A percentile compares a stretch with the other conserved stretches of the same genome.
Conservation (phyloP, 2,329 filamentous ascomycete species). For the Hypoxylon sp. region DNA sequence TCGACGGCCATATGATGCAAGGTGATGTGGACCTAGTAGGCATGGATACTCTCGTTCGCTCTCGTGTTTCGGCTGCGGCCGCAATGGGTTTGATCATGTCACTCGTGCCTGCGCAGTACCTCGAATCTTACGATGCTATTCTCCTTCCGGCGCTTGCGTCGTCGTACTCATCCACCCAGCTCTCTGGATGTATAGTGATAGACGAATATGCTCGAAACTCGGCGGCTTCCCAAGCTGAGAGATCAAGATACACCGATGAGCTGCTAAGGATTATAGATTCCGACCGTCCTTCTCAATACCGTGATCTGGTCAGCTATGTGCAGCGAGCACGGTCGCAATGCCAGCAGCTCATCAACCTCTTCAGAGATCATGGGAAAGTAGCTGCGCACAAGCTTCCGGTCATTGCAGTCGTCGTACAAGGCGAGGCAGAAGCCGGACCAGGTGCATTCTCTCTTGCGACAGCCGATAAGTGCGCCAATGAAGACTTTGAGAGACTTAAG, state of each 20-base stretch:
- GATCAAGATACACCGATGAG: constrained; percentile 70
- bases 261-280: constrained; percentile 82
- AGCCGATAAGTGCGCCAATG: constrained; percentile 86
- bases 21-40: constrained; percentile 96
- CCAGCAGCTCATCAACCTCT: constrained; percentile 87
- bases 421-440: constrained; percentile 89
- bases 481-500: constrained; percentile 89
- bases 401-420: constrained; percentile 92
- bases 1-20: constrained; percentile 97
- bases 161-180: constrained; percentile 84
- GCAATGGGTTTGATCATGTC: constrained; percentile 89
- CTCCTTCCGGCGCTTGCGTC: constrained; percentile 77
- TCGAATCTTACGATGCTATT: constrained; percentile 72
- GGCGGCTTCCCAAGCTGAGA: constrained; percentile 59
- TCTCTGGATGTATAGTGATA: constrained; percentile 83
- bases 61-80: constrained; percentile 85
- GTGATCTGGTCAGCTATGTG: constrained; percentile 89
- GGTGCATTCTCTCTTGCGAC: constrained; percentile 90
- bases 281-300: constrained; percentile 84
- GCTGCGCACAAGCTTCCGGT: constrained; percentile 78
- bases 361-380: constrained; percentile 90
- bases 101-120: constrained; percentile 72
- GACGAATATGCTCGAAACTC: constrained; percentile 85
- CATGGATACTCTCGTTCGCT: constrained; percentile 86
- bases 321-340: constrained; percentile 93